These are phyloP conservation scores for Naganishia sp. DNA, from an alignment of 1,284 basidiomycete species.

Conservation along the genomic window DNA sequence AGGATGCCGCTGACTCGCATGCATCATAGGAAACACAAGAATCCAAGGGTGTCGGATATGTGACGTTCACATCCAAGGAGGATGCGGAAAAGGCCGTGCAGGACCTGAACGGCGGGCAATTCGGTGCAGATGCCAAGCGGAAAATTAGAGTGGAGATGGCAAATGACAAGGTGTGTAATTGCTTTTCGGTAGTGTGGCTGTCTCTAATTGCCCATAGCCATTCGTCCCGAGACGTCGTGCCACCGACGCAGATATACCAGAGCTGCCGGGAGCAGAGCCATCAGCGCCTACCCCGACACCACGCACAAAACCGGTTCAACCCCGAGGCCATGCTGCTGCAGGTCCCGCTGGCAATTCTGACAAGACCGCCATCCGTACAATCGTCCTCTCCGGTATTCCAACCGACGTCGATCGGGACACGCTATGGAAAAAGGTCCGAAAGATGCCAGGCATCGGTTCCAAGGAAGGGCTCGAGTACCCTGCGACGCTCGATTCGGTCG, in stretches of 20 bases:
- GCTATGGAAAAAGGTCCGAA: slow-evolving; percentile 85
- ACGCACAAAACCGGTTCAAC: slow-evolving; percentile 58
- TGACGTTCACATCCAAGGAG: slow-evolving; percentile 84
- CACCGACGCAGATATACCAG: slow-evolving; percentile 18
- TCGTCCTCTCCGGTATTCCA: slow-evolving; percentile 76
- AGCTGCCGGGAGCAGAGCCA: slow-evolving; percentile 16
- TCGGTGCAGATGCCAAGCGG: slow-evolving; percentile 60
- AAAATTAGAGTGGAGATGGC: slow-evolving; percentile 78
- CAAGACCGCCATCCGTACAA: slow-evolving; percentile 74
- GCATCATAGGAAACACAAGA: slow-evolving; percentile 64
- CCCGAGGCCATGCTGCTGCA: slow-evolving; percentile 46
- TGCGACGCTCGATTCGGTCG: slow-evolving; percentile 55
- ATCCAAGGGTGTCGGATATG: slow-evolving; percentile 97
- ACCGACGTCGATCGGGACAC: slow-evolving; percentile 67
- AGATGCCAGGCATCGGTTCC: slow-evolving; percentile 62
- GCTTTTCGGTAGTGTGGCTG: neutral
- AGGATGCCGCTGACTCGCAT: neutral
- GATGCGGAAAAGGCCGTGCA: slow-evolving; percentile 79
- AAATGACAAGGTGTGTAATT: slow-evolving; percentile 64
- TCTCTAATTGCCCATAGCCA: neutral
- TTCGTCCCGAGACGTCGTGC: slow-evolving; percentile 14
- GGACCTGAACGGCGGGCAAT: slow-evolving; percentile 60
- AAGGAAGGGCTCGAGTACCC: slow-evolving; percentile 67
- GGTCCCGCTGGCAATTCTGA: slow-evolving; percentile 53
- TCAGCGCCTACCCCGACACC: slow-evolving; percentile 51